These are phyloP conservation scores for Dictyostelium discoideum DNA, from an alignment of 78 protist species.

Conservation along the genomic window dicty_2.7 NC_007091.3:2471501-2472000, in stretches of 20 bases:
- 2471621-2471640: conserved; percentile 16
- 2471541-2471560: neutral
- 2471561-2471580: neutral
- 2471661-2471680: conserved; percentile 51
- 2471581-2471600: neutral
- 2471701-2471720: neutral
- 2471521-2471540: neutral
- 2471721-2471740: neutral
- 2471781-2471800: neutral
- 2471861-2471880: conserved; percentile 9
- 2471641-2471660: conserved; percentile 37
- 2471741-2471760: conserved; percentile 63
- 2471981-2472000: conserved; percentile 38
- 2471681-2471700: neutral
- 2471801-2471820: neutral
- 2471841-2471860: conserved; percentile 9
- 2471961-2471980: neutral
- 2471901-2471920: conserved; percentile 32
- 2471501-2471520: conserved; percentile 15
- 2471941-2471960: neutral
- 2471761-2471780: neutral
- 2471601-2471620: conserved; percentile 7
- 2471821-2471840: conserved; percentile 38
- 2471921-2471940: neutral
- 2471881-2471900: conserved; percentile 34